These are phyloP conservation scores for Paraphysoderma sedebokerense DNA, from an alignment of 371 early-diverging fungal species.

Conservation along the genomic window DNA sequence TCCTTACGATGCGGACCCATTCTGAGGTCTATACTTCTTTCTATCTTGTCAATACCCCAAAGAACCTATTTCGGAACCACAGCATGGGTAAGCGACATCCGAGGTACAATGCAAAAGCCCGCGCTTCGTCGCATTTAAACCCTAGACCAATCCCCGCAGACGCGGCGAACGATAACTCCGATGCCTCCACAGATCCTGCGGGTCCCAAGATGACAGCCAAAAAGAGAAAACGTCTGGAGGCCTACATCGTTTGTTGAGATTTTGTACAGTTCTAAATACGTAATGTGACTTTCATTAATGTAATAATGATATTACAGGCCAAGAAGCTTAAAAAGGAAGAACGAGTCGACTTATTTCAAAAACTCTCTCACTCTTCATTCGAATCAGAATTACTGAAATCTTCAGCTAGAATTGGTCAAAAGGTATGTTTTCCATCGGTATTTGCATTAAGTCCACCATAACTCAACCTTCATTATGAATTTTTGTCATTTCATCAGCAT, in stretches of 20 bases:
- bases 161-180: too few relatives aligned
- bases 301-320: background rate
- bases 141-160: too few relatives aligned
- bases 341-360: conserved; percentile 54
- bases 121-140: too few relatives aligned
- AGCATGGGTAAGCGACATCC: too few relatives aligned
- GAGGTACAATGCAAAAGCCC: too few relatives aligned
- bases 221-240: conserved; percentile 62
- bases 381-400: conserved; percentile 6
- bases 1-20: too few relatives aligned
- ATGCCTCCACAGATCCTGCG: too few relatives aligned
- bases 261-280: background rate
- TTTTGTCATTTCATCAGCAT: too few relatives aligned
- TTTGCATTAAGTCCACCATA: background rate
- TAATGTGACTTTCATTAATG: background rate
- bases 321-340: conserved; percentile 82
- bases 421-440: conserved; percentile 10
- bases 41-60: too few relatives aligned
- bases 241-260: conserved; percentile 46
- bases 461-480: background rate
- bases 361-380: conserved; percentile 31
- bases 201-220: too few relatives aligned
- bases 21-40: too few relatives aligned
- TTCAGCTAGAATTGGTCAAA: conserved; percentile 26
- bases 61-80: too few relatives aligned